phyloP scores from a whole-genome alignment of 2,329 filamentous ascomycete species.

The Cordyceps farinosa region DNA sequence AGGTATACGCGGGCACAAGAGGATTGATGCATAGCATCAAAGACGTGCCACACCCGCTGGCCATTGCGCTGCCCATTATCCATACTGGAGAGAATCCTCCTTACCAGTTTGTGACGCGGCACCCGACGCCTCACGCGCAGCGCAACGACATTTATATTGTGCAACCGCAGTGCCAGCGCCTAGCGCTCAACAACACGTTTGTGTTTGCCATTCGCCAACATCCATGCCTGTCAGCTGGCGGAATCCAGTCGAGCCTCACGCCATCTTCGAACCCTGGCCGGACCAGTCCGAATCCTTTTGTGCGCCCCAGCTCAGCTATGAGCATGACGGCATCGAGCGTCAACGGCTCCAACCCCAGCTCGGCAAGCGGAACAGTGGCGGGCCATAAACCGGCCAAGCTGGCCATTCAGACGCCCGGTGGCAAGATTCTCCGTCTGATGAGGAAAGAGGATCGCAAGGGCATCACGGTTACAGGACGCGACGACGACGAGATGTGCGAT shows the following conservation, averaged over 20 bases:
- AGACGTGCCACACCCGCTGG: slow-evolving; percentile 89
- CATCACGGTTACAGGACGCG: slow-evolving; percentile 44
- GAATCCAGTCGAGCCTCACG: slow-evolving; percentile 36
- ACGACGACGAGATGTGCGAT: slow-evolving; percentile 58
- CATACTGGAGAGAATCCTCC: slow-evolving; percentile 90
- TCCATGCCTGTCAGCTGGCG: slow-evolving; percentile 53
- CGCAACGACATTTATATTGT: slow-evolving; percentile 95
- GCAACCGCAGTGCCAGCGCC: slow-evolving; percentile 84
- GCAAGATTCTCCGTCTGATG: slow-evolving; percentile 88
- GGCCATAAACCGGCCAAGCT: slow-evolving; percentile 88
- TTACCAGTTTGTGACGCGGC: slow-evolving; percentile 88
- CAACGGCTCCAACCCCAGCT: slow-evolving; percentile 55
- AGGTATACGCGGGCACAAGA: slow-evolving; percentile 89
- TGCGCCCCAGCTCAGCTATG: slow-evolving; percentile 59
- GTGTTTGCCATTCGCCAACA: slow-evolving; percentile 96
- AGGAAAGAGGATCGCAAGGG: slow-evolving; percentile 69
- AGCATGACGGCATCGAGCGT: slow-evolving; percentile 60
- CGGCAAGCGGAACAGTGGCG: slow-evolving; percentile 48
- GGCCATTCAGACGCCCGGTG: slow-evolving; percentile 88
- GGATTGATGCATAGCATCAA: slow-evolving; percentile 97
- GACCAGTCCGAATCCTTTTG: slow-evolving; percentile 58
- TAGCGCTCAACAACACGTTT: slow-evolving; percentile 95
- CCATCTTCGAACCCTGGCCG: slow-evolving; percentile 46
- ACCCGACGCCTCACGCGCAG: slow-evolving; percentile 96
- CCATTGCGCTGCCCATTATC: slow-evolving; percentile 82